phyloP scores from a whole-genome alignment of 164 flowering plant genomes.

The Houttuynia cordata region DNA sequence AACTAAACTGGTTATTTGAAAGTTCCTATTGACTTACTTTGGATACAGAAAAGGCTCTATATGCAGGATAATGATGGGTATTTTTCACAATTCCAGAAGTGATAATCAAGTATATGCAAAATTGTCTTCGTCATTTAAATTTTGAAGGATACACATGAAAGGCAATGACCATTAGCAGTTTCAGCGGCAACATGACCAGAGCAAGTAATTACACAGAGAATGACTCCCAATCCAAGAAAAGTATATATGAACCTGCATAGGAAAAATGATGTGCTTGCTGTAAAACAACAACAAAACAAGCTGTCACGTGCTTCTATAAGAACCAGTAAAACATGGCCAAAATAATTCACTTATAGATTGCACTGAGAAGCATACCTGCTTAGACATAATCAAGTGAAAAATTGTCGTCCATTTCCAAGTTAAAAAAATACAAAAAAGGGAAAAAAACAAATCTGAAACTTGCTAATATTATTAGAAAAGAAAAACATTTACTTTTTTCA shows the following conservation, averaged over 20 bases:
- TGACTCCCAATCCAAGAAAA: slow-evolving; percentile 57
- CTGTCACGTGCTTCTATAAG: too few relatives aligned
- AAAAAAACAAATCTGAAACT: too few relatives aligned
- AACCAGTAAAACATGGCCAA: too few relatives aligned
- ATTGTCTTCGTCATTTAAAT: background rate
- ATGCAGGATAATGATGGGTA: background rate
- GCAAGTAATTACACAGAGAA: slow-evolving; percentile 55
- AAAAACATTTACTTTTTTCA: background rate
- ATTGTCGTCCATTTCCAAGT: too few relatives aligned
- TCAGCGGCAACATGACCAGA: slow-evolving; percentile 87
- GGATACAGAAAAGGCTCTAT: background rate
- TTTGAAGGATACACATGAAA: slow-evolving; percentile 58
- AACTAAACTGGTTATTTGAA: background rate
- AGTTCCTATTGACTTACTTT: background rate
- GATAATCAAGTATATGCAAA: background rate
- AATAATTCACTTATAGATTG: too few relatives aligned
- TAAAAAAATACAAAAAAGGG: too few relatives aligned
- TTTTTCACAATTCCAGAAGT: background rate
- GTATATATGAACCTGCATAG: slow-evolving; percentile 65
- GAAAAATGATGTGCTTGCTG: background rate
- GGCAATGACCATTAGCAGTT: slow-evolving; percentile 71
- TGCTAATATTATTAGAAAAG: too few relatives aligned
- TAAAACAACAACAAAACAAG: too few relatives aligned
- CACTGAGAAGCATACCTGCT: too few relatives aligned
- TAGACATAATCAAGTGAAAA: too few relatives aligned